These are phyloP conservation scores for Zalerion maritima DNA, from an alignment of 495 filamentous ascomycete species.

Conservation along the genomic window DNA sequence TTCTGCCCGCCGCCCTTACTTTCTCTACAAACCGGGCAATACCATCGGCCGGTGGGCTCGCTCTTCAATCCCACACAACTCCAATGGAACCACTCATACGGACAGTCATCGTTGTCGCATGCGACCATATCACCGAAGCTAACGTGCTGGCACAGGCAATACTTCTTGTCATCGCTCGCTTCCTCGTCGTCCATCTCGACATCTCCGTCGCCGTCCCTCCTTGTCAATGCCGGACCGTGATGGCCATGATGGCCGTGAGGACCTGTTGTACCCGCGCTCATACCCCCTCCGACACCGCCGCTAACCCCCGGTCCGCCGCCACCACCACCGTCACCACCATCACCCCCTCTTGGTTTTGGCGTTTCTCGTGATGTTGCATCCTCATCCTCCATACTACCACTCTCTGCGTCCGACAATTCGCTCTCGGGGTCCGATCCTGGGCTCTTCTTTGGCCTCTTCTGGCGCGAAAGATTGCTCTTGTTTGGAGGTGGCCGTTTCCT, in stretches of 20 bases:
- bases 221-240: conserved; percentile 1
- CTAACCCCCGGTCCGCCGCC: neutral
- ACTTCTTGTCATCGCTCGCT: conserved; percentile 74
- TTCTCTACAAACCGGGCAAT: conserved; percentile 67
- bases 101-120: conserved; percentile 86
- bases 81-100: conserved; percentile 98
- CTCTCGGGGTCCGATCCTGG: conserved; percentile 42
- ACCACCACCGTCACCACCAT: conserved; percentile 1
- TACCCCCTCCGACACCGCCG: conserved; percentile 6
- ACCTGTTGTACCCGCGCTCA: conserved; percentile 6
- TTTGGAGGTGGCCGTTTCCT: conserved; percentile 37
- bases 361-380: conserved; percentile 1
- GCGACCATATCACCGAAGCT: conserved; percentile 97
- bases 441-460: conserved; percentile 44
- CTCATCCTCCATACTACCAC: conserved; percentile 28
- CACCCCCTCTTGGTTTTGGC: conserved; percentile 4
- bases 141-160: conserved; percentile 84
- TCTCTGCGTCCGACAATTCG: conserved; percentile 53
- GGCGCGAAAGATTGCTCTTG: conserved; percentile 36
- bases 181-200: conserved; percentile 57
- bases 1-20: no score
- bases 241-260: conserved; percentile 1
- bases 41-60: conserved; percentile 87
- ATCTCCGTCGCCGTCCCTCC: conserved; percentile 17
- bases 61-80: conserved; percentile 77